Conservation (phyloP, 2,329 filamentous ascomycete genomes). For the Rhynchosporium agropyri region DNA sequence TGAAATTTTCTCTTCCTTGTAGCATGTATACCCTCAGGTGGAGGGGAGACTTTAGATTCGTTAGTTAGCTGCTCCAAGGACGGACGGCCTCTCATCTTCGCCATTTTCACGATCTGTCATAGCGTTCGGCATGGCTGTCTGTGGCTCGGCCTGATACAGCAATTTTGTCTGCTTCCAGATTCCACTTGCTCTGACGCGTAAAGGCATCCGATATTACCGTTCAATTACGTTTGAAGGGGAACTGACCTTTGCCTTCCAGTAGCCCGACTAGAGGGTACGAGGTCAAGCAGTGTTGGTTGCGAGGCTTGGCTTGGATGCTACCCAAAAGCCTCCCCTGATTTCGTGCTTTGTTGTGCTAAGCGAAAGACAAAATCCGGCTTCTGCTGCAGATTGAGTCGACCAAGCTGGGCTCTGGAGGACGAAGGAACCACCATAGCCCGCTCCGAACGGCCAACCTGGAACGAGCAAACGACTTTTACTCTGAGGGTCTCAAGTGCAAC, state of each 20-base stretch:
- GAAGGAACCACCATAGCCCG: constrained; percentile 7
- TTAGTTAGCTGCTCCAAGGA: no score
- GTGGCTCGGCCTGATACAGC: constrained; percentile 21
- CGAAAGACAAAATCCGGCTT: constrained; percentile 12
- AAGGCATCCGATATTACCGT: background rate
- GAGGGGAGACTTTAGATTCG: constrained; percentile 3
- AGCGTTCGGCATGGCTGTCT: background rate
- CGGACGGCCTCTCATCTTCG: constrained; percentile 1
- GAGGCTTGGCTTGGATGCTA: constrained; percentile 13
- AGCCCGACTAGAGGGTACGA: constrained; percentile 5
- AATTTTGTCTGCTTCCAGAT: background rate
- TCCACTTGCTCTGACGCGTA: constrained; percentile 19
- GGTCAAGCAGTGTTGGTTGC: constrained; percentile 10
- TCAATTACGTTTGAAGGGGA: constrained; percentile 3
- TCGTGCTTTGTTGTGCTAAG: constrained; percentile 12
- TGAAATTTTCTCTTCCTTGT: constrained; percentile 23
- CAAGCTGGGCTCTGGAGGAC: background rate
- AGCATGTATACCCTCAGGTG: constrained; percentile 17
- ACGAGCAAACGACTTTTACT: constrained; percentile 1
- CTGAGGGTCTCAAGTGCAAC: background rate
- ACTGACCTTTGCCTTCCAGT: constrained; percentile 15
- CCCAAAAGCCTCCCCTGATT: constrained; percentile 5
- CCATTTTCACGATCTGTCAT: background rate
- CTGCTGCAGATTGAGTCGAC: constrained; percentile 16
- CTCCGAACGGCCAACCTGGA: background rate